Evolutionary conservation across 2,329 filamentous ascomycete genomes (phyloP).

Genomic region (Xylariaceae sp.): DNA sequence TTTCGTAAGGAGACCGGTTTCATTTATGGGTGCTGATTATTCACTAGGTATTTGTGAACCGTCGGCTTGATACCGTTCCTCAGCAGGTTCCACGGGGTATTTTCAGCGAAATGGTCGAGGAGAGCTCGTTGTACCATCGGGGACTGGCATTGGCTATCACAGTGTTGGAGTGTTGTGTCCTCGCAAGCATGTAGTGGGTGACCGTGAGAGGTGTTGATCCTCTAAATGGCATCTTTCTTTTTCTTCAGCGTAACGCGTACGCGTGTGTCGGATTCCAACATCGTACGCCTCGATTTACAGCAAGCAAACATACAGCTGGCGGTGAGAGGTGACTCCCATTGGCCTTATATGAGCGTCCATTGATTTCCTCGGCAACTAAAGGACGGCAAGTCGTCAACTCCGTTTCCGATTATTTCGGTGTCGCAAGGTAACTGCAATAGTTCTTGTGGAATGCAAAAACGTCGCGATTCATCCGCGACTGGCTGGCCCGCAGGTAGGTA

Average conservation of each 20-base stretch:
- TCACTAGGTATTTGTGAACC: background rate
- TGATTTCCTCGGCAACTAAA: background rate
- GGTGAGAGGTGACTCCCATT: background rate
- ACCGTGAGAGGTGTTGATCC: background rate
- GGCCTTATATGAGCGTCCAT: background rate
- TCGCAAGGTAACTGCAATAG: background rate
- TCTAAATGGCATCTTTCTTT: background rate
- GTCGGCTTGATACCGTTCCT: slow-evolving; percentile 1
- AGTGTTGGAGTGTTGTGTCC: background rate
- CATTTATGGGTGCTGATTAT: background rate
- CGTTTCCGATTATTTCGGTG: background rate
- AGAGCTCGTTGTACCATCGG: background rate
- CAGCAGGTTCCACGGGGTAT: slow-evolving; percentile 1
- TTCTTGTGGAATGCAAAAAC: slow-evolving; percentile 1
- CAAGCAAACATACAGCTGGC: slow-evolving; percentile 3
- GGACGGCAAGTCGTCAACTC: background rate
- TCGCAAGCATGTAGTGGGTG: background rate
- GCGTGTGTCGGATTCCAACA: background rate
- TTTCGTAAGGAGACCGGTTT: background rate
- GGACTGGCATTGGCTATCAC: background rate
- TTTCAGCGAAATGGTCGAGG: background rate
- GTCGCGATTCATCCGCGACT: slow-evolving; percentile 4
- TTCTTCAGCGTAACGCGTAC: background rate
- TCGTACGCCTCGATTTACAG: slow-evolving; percentile 3
- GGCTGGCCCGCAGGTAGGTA: slow-evolving; percentile 12